phyloP scores from a whole-genome alignment of 192 early-diverging fungal genomes.

The Coemansia sp. region DNA sequence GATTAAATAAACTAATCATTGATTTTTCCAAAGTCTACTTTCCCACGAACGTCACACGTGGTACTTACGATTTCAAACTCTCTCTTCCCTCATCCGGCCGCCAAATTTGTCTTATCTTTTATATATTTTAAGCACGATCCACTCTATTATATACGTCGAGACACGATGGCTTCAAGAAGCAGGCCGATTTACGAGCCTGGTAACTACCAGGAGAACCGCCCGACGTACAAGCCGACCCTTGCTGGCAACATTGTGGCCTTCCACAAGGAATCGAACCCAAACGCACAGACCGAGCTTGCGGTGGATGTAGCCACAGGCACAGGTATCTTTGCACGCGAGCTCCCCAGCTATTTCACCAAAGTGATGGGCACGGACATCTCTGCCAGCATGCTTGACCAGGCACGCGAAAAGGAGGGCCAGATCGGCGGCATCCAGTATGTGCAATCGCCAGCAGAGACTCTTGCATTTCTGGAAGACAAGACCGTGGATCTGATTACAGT shows the following conservation, averaged over 20 bases:
- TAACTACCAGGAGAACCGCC: conserved; percentile 42
- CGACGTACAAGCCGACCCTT: conserved; percentile 32
- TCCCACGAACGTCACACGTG: no score
- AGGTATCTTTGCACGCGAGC: no score
- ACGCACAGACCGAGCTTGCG: conserved; percentile 19
- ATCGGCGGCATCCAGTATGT: no score
- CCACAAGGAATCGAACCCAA: conserved; percentile 30
- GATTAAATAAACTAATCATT: no score
- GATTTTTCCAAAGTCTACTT: no score
- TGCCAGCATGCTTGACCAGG: conserved; percentile 50
- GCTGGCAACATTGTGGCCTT: conserved; percentile 28
- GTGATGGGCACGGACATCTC: conserved; percentile 53
- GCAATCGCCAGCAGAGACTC: conserved; percentile 29
- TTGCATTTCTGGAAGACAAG: conserved; percentile 17
- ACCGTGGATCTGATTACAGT: conserved; percentile 48
- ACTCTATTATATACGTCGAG: no score
- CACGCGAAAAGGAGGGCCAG: conserved; percentile 12
- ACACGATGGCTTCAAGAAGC: conserved; percentile 30
- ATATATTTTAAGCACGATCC: no score
- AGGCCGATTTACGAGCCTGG: conserved; percentile 19
- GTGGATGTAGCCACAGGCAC: no score
- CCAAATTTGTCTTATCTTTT: no score
- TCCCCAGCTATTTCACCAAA: conserved; percentile 51
- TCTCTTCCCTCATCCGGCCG: no score
- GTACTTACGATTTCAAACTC: no score